phyloP scores from a whole-genome alignment of 73 alveolate genomes.

The Uronychia setigera region DNA sequence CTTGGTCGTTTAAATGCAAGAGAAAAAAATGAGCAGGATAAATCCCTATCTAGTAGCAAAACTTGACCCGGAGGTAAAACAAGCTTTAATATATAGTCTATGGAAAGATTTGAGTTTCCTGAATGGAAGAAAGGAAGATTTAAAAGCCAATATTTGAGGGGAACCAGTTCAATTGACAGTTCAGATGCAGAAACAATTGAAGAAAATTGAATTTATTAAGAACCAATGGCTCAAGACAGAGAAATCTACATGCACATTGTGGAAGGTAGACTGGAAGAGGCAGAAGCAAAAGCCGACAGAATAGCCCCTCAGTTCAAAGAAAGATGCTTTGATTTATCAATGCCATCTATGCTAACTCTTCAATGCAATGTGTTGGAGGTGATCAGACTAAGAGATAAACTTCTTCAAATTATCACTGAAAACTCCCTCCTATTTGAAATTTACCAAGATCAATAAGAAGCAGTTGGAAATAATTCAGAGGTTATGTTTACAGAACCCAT shows the following conservation, averaged over 20 bases:
- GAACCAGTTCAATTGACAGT: not conserved
- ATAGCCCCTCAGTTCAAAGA: conserved; percentile 39
- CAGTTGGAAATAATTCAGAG: conserved; percentile 28
- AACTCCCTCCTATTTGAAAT: conserved; percentile 65
- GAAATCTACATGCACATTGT: not conserved
- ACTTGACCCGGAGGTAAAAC: conserved; percentile 14
- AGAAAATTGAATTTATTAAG: not conserved
- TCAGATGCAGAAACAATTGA: no score
- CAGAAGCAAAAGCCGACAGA: conserved; percentile 14
- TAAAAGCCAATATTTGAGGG: not conserved
- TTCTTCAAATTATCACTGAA: conserved; percentile 63
- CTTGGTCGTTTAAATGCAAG: conserved; percentile 15
- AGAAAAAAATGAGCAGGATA: not conserved
- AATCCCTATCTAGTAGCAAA: conserved; percentile 41
- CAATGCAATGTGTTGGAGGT: conserved; percentile 84
- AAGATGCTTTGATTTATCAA: conserved; percentile 14
- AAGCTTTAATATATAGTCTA: not conserved
- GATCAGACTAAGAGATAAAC: conserved; percentile 71
- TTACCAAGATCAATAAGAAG: conserved; percentile 61
- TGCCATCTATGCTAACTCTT: conserved; percentile 69
- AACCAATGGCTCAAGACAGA: not conserved
- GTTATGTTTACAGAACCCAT: conserved; percentile 16
- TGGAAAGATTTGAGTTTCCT: conserved; percentile 50
- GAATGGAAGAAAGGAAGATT: not conserved
- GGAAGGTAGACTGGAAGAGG: not conserved